Conservation (phyloP, 2,329 filamentous ascomycete genomes). For the Ophiocordyceps camponoti-saundersi region DNA sequence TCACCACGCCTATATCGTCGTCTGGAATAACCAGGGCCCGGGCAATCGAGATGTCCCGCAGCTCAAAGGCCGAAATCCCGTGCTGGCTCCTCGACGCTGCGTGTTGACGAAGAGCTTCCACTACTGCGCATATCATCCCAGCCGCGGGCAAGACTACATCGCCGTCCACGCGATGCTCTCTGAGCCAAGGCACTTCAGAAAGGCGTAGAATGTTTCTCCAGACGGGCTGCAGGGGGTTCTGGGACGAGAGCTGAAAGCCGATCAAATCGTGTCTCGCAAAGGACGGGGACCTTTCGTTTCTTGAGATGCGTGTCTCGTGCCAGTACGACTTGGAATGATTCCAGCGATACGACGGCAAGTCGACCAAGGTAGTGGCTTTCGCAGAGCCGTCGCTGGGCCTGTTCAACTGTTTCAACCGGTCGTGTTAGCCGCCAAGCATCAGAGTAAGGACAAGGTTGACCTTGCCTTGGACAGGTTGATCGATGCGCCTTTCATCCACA, state of each 20-base stretch:
- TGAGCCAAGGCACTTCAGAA: slow-evolving; percentile 1
- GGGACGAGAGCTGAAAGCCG: neutral
- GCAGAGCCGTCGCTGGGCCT: neutral
- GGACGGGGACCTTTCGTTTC: neutral
- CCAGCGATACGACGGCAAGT: slow-evolving; percentile 1
- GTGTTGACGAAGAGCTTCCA: neutral
- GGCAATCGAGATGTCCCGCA: neutral
- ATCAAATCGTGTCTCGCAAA: neutral
- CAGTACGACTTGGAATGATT: slow-evolving; percentile 1
- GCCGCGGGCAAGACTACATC: neutral
- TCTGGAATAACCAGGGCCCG: neutral
- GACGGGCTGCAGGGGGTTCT: neutral
- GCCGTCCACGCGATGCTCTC: neutral
- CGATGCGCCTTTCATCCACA: neutral
- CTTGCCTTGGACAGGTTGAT: neutral
- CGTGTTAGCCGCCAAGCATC: neutral
- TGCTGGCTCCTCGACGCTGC: neutral
- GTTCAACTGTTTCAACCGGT: neutral
- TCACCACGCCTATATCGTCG: neutral
- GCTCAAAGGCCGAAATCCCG: neutral
- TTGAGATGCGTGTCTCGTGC: neutral
- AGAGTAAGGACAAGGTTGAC: neutral
- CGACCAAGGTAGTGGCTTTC: neutral
- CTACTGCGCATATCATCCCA: neutral
- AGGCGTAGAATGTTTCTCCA: slow-evolving; percentile 1